Percentiles rank a stretch among this genome's conserved stretches.
These are phyloP conservation scores for Borealophlyctis nickersoniae DNA, from an alignment of 192 early-diverging fungal species.

Conservation along the genomic window DNA sequence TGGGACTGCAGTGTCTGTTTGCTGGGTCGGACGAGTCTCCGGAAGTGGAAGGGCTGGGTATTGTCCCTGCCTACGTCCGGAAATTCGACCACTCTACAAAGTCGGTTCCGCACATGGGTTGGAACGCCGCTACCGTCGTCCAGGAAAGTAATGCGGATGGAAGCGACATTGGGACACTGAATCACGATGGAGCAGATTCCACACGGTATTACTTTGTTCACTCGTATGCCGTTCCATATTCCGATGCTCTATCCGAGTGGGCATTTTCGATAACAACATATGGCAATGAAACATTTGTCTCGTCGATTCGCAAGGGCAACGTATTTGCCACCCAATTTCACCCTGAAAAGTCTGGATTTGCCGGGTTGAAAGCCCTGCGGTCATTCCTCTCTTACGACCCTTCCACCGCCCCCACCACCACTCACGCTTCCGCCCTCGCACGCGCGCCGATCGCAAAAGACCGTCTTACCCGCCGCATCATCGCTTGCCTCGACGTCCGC, in stretches of 20 bases:
- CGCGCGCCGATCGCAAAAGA: slow-evolving; percentile 37
- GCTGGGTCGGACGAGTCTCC: slow-evolving; percentile 88
- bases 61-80: slow-evolving; percentile 70
- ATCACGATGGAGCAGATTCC: slow-evolving; percentile 40
- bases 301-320: slow-evolving; percentile 75
- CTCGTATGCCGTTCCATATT: slow-evolving; percentile 78
- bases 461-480: slow-evolving; percentile 80
- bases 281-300: slow-evolving; percentile 81
- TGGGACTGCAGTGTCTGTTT: slow-evolving; percentile 95
- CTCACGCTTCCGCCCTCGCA: slow-evolving; percentile 5
- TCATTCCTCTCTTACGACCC: slow-evolving; percentile 67
- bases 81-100: slow-evolving; percentile 70
- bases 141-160: slow-evolving; percentile 1
- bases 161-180: not conserved
- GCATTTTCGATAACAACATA: slow-evolving; percentile 82
- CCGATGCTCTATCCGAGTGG: slow-evolving; percentile 63
- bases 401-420: not conserved
- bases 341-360: slow-evolving; percentile 93
- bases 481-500: slow-evolving; percentile 96
- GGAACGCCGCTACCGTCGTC: slow-evolving; percentile 68
- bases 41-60: slow-evolving; percentile 72
- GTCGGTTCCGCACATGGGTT: slow-evolving; percentile 97
- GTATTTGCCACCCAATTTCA: slow-evolving; percentile 99
- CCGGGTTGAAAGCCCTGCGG: slow-evolving; percentile 77
- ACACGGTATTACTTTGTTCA: slow-evolving; percentile 96